A percentile compares a stretch with the other conserved stretches of the same genome.
Evolutionary conservation across 1,284 basidiomycete genomes (phyloP).

Genomic region (Ceratobasidium sp.): DNA sequence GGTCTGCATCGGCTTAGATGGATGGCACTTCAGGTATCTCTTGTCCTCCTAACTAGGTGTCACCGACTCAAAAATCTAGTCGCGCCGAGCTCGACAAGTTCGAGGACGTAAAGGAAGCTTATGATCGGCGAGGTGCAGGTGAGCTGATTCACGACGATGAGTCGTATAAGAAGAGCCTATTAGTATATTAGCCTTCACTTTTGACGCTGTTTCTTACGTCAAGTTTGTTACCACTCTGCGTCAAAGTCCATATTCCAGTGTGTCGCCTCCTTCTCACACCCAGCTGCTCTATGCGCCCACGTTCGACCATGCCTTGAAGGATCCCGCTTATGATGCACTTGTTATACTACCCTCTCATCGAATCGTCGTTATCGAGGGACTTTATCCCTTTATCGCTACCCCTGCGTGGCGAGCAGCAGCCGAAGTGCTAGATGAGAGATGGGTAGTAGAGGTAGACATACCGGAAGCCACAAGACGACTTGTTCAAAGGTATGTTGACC

Average conservation of each 20-base stretch:
- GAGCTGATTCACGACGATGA: background rate
- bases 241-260: constrained; percentile 54
- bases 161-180: constrained; percentile 76
- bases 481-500: constrained; percentile 59
- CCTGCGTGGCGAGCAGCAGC: constrained; percentile 81
- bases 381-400: constrained; percentile 81
- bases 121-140: constrained; percentile 72
- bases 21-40: constrained; percentile 73
- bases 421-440: constrained; percentile 78
- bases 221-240: constrained; percentile 71
- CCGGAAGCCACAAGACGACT: constrained; percentile 74
- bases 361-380: constrained; percentile 85
- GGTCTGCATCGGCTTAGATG: constrained; percentile 81
- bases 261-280: constrained; percentile 25
- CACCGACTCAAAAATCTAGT: constrained; percentile 58
- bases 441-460: constrained; percentile 77
- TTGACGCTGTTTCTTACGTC: constrained; percentile 68
- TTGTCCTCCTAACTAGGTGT: constrained; percentile 21
- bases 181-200: constrained; percentile 58
- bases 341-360: constrained; percentile 73
- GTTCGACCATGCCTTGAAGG: constrained; percentile 73
- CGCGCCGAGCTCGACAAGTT: constrained; percentile 75
- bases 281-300: constrained; percentile 71
- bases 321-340: constrained; percentile 62
- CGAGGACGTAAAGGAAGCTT: constrained; percentile 77